Conservation (phyloP, 495 filamentous ascomycete species). For the Umbilicaria muhlenbergii region DNA sequence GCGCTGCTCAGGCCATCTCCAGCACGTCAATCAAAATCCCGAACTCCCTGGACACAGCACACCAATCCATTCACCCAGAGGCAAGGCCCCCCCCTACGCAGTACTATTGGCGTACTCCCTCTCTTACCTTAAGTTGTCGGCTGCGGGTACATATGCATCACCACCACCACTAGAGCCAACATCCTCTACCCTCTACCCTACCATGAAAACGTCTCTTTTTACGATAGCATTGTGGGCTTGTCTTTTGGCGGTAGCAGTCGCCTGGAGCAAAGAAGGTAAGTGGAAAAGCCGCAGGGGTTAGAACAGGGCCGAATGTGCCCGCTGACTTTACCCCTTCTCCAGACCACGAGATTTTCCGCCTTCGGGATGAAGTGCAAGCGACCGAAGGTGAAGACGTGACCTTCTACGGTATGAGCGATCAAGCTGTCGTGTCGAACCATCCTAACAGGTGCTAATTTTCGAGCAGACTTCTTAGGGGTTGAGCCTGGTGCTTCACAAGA, state of each 20-base stretch:
- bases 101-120: background rate
- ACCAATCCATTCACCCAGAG: background rate
- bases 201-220: constrained; percentile 35
- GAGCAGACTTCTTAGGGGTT: constrained; percentile 63
- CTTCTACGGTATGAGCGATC: constrained; percentile 54
- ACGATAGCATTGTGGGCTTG: constrained; percentile 39
- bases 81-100: background rate
- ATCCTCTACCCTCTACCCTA: constrained; percentile 12
- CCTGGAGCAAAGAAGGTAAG: constrained; percentile 76
- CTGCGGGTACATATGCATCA: constrained; percentile 1
- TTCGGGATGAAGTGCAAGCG: constrained; percentile 68
- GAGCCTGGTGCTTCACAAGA: constrained; percentile 59
- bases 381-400: constrained; percentile 67
- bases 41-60: background rate
- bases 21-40: no score
- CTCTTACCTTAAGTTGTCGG: no score
- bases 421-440: background rate
- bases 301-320: constrained; percentile 4
- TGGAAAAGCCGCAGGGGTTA: constrained; percentile 3
- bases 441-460: background rate
- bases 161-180: constrained; percentile 2
- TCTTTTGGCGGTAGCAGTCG: constrained; percentile 45
- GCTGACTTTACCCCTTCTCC: background rate
- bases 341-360: constrained; percentile 97
- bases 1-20: no score